Conservation (phyloP, 2,329 filamentous ascomycete genomes). For the Aspergillus proliferans region DNA sequence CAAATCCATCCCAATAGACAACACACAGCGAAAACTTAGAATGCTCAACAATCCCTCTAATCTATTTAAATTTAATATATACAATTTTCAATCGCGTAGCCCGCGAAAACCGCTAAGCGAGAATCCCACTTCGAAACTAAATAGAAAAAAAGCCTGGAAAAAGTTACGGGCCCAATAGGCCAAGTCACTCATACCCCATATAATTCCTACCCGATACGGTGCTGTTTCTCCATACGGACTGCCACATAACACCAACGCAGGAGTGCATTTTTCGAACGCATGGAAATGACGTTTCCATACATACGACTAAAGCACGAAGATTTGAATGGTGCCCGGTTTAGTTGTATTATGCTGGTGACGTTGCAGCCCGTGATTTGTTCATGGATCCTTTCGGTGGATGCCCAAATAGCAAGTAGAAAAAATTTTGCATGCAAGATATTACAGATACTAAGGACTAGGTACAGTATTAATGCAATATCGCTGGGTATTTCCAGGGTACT, state of each 20-base stretch:
- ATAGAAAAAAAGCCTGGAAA: no score
- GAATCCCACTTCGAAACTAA: no score
- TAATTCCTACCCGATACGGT: not conserved
- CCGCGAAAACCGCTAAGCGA: not conserved
- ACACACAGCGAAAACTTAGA: not conserved
- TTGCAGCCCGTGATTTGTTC: slow-evolving; percentile 18
- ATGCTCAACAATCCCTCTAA: no score
- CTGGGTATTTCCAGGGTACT: not conserved
- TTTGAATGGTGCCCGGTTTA: slow-evolving; percentile 4
- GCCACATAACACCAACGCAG: not conserved
- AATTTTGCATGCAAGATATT: not conserved
- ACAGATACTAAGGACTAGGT: no score
- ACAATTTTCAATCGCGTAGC: not conserved
- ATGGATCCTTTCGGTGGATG: slow-evolving; percentile 14
- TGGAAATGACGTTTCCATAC: slow-evolving; percentile 6
- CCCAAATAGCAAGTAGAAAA: slow-evolving; percentile 10
- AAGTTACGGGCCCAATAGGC: not conserved
- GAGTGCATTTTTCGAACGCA: slow-evolving; percentile 2
- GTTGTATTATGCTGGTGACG: slow-evolving; percentile 11
- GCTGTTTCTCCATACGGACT: not conserved
- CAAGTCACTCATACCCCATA: not conserved
- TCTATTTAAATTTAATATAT: no score
- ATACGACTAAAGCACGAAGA: not conserved
- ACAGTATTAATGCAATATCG: no score
- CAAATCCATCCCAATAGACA: not conserved